Conservation (phyloP, 2,329 filamentous ascomycete genomes). For the Cephalotrichum gorgonifer region DNA sequence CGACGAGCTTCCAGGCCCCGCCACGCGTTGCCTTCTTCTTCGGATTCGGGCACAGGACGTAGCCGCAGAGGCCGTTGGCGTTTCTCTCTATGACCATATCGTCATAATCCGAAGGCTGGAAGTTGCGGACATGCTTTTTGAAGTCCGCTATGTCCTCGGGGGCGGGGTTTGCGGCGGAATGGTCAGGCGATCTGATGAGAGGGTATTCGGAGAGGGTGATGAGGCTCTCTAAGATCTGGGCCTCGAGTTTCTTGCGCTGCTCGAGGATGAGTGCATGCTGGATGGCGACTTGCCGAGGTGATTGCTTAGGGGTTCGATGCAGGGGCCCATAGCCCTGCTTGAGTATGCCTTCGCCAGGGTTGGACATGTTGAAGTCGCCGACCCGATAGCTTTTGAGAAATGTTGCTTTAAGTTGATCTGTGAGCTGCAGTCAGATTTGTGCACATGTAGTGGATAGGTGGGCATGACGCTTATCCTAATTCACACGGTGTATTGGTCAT, state of each 20-base stretch:
- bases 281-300: conserved; percentile 55
- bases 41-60: conserved; percentile 63
- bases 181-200: conserved; percentile 17
- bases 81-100: conserved; percentile 83
- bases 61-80: conserved; percentile 72
- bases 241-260: conserved; percentile 68
- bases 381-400: neutral
- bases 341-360: neutral
- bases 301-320: conserved; percentile 17
- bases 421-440: too few species aligned
- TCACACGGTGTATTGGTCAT: neutral
- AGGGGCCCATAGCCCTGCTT: neutral
- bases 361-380: neutral
- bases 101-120: conserved; percentile 84
- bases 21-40: conserved; percentile 44
- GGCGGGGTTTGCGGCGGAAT: conserved; percentile 37
- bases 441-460: too few species aligned
- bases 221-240: conserved; percentile 60
- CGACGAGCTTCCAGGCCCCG: conserved; percentile 59
- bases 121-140: conserved; percentile 55
- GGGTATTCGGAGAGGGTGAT: conserved; percentile 59
- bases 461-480: too few species aligned
- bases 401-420: too few species aligned
- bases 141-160: conserved; percentile 54
- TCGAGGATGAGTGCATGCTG: conserved; percentile 78